These are phyloP conservation scores for Aechmea fasciata DNA, from an alignment of 176 grass and related monocot species.

Conservation along the genomic window DNA sequence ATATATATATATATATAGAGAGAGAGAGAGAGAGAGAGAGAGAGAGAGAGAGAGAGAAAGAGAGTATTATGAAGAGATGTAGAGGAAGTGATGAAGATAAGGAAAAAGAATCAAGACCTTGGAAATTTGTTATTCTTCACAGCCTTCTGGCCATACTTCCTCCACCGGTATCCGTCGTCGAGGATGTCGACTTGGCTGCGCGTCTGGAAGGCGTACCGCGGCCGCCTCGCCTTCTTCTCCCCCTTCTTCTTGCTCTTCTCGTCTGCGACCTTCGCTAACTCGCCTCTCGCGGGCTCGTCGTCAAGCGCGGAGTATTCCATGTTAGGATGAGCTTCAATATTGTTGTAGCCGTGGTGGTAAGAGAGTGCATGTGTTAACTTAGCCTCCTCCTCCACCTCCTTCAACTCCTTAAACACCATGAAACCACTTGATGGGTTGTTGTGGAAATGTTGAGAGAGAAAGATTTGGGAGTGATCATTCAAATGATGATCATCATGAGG, in stretches of 20 bases:
- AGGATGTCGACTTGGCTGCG: slow-evolving; percentile 80
- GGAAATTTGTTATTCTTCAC: slow-evolving; percentile 80
- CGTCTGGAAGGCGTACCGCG: slow-evolving; percentile 65
- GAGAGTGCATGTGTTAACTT: too few relatives aligned
- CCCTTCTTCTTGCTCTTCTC: slow-evolving; percentile 31
- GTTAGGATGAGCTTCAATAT: slow-evolving; percentile 19
- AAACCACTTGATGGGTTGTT: not conserved
- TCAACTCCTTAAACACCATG: too few relatives aligned
- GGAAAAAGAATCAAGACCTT: slow-evolving; percentile 24
- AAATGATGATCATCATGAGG: not conserved
- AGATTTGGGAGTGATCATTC: too few relatives aligned
- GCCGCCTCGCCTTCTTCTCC: slow-evolving; percentile 43
- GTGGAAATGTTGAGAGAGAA: too few relatives aligned
- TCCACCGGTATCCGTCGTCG: slow-evolving; percentile 86
- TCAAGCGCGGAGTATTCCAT: not conserved
- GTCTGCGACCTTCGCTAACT: not conserved
- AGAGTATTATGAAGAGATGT: too few relatives aligned
- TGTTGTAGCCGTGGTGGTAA: not conserved
- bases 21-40: too few relatives aligned
- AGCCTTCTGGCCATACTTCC: slow-evolving; percentile 87
- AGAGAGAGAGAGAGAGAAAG: not conserved
- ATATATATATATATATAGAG: too few relatives aligned
- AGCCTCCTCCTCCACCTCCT: too few relatives aligned
- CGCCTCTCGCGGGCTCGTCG: not conserved
- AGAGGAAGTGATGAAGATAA: not conserved